A percentile compares a stretch with the other conserved stretches of the same genome.
Evolutionary conservation across 495 filamentous ascomycete genomes (phyloP).

Genomic region (Neurospora intermedia): DNA sequence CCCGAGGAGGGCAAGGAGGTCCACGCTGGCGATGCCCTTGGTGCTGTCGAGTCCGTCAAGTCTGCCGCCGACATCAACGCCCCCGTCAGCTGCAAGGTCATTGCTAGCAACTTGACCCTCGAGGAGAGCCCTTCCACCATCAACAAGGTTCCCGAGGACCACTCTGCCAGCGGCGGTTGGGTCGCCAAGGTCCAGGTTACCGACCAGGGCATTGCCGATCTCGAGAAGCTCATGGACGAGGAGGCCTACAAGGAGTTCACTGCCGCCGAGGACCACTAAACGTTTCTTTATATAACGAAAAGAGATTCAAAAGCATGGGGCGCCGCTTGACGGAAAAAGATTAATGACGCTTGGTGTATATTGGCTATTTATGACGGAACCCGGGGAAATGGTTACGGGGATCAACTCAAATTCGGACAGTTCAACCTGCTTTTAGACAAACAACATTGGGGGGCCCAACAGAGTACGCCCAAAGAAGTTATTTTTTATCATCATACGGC

Average conservation of each 20-base stretch:
- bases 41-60: conserved; percentile 96
- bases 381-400: conserved; percentile 5
- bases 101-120: conserved; percentile 57
- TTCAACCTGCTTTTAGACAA: conserved; percentile 25
- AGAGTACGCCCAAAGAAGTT: neutral
- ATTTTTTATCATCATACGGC: neutral
- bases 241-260: conserved; percentile 65
- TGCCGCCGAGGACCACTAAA: conserved; percentile 16
- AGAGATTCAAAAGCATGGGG: neutral
- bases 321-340: neutral
- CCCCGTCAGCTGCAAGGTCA: conserved; percentile 67
- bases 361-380: neutral
- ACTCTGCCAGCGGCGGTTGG: conserved; percentile 74
- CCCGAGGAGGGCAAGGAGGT: conserved; percentile 55
- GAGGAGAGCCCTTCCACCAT: conserved; percentile 77
- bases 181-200: conserved; percentile 73
- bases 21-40: conserved; percentile 63
- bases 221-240: conserved; percentile 62
- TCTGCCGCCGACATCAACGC: conserved; percentile 92
- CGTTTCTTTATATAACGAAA: neutral
- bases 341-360: neutral
- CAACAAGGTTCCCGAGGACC: conserved; percentile 66
- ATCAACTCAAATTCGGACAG: conserved; percentile 13
- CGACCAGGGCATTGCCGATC: conserved; percentile 50
- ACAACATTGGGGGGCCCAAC: neutral